Base-by-base conservation (phyloP, 805 yeast genomes). In the Lipomyces starkeyi region DNA sequence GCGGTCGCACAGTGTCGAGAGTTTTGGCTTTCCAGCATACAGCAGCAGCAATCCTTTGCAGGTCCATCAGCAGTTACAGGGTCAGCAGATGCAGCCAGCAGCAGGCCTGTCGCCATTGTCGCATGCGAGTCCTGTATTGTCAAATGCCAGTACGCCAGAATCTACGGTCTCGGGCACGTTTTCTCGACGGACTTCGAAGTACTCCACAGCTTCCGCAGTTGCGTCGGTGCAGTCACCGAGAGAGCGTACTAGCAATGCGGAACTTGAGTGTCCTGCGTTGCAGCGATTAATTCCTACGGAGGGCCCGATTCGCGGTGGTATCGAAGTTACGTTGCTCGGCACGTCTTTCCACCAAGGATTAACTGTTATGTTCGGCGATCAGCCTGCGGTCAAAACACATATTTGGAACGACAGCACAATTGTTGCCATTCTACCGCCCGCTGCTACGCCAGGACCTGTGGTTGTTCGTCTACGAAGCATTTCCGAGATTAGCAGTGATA, bases 331-430 rank as follows among this genome's bases (percentile, higher is more conserved):
- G 0, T 80, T 95, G 61, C 81, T 95, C 57, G 99, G 99, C 2
- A 84, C 88, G 60, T 91, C 92, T 67, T 95, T 95, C 83, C 87
- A 88, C 63, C 90, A 90, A 20, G 97, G 97, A 0, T 81, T 94
- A 66, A 82, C 83, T 29, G 97, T 94, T 17, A 89, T 89, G 78
- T 95, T 95, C 80, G 99, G 99, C 43, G 87, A 79, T 27, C 68
- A 61, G 37, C 74, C 73, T 7, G 79, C 83, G 1, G 72, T 75
- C 13, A 90, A 95, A 2, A 92, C 98, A 0, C 97, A 93, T 75
- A 93, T 97, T 79, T 95, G 99, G 99, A 91, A 96, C 59, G 95
- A 91, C 53, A 85, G 95, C 1, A 95, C 99, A 0, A 90, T 95
- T 63, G 97, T 95, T 1, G 92, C 98, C 0, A 92, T 91, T 74